Percentiles rank a stretch among this genome's conserved stretches.
phyloP scores from a whole-genome alignment of 805 yeast genomes.

The Candida maesae region DNA sequence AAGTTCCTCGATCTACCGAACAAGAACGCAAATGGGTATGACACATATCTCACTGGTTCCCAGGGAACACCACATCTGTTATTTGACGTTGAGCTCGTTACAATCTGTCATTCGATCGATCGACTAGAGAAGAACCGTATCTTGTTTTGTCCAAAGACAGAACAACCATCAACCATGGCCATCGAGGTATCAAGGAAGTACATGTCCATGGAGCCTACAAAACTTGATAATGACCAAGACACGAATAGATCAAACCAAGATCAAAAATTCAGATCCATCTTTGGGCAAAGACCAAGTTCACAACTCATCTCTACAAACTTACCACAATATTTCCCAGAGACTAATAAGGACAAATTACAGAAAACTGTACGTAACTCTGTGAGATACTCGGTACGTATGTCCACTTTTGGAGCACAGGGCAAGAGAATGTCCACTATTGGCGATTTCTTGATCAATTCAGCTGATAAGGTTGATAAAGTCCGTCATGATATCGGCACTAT shows the following conservation, averaged over 20 bases:
- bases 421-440: conserved; percentile 51
- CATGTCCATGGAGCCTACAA: conserved; percentile 24
- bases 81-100: conserved; percentile 76
- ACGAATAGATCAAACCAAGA: conserved; percentile 15
- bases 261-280: conserved; percentile 37
- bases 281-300: conserved; percentile 92
- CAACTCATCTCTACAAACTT: conserved; percentile 86
- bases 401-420: conserved; percentile 26
- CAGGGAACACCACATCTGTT: conserved; percentile 42
- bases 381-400: conserved; percentile 65
- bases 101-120: conserved; percentile 75
- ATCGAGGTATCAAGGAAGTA: conserved; percentile 48
- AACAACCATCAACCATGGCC: conserved; percentile 60
- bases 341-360: conserved; percentile 65
- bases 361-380: conserved; percentile 83
- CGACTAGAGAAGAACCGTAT: conserved; percentile 65
- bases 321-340: conserved; percentile 88
- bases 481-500: conserved; percentile 29
- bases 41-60: conserved; percentile 54
- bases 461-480: conserved; percentile 51
- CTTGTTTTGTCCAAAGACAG: conserved; percentile 61
- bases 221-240: conserved; percentile 5
- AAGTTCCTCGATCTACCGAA: conserved; percentile 48
- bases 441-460: conserved; percentile 54
- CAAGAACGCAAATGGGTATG: conserved; percentile 46